Evolutionary conservation across 768 basidiomycete genomes (phyloP), one percentile per base, ranked within the genome.

Genomic region (Boletus rubroflammeus): DNA sequence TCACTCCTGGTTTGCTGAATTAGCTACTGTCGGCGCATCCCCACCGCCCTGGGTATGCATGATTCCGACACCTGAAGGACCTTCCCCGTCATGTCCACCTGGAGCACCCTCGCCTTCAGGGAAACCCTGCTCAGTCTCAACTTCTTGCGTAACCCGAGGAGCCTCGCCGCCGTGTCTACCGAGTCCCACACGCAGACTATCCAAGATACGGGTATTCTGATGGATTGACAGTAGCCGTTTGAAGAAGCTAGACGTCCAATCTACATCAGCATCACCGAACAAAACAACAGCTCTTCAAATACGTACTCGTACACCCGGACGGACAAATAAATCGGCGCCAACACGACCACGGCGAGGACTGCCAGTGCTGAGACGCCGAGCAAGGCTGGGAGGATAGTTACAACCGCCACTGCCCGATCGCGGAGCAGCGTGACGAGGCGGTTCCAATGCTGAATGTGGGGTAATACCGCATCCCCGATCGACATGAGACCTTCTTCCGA

Each of bases 331-430:
- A 56, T n/a, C 3, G 65, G 65, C 14, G 48, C 1, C 25, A 50
- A 17, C 1, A 56, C 14, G 3, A 55, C 19, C 13, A 53, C 47
- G 3, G 56, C 57, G 6, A 64, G 55, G 29, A 62, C 9, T 2
- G 60, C 62, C 11, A 66, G 34, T 0, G 43, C 48, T 0, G 65
- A 66, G n/a, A 67, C 53, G 6, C 65, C 65, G 6, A 67, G 42
- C 5, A 60, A 4, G 6, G 42, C 52, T 15, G 64, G 59, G 23
- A 66, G 43, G 38, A 56, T n/a, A 2, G 48, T 51, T 11, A 61
- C 25, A 3, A 19, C 51, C 0, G 17, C 36, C 13, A 62, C 49
- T 5, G 47, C 4, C 39, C 39, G 39, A 15, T 55, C 28, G n/a
- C 55, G 51, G 19, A 62, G 13, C 7, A 57, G 1, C 13, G 32